Evolutionary conservation across 2,329 filamentous ascomycete genomes (phyloP).

Genomic region (Cytospora piceae): DNA sequence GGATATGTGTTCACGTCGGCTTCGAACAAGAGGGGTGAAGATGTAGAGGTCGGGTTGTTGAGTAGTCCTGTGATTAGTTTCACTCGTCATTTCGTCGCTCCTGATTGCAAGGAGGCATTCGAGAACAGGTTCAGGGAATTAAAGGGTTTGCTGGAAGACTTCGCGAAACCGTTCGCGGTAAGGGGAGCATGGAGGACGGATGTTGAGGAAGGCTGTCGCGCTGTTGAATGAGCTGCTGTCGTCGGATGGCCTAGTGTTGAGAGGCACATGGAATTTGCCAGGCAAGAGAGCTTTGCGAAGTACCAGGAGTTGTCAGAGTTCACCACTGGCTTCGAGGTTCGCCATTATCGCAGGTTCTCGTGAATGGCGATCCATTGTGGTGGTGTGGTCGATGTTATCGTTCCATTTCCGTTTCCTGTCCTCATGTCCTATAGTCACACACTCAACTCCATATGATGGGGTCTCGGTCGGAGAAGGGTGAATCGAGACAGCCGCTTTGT

Average conservation of each 20-base stretch:
- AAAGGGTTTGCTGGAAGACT: slow-evolving; percentile 39
- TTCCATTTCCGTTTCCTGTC: slow-evolving; percentile 35
- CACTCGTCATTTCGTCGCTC: slow-evolving; percentile 39
- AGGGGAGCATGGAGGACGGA: slow-evolving; percentile 50
- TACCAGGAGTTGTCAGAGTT: slow-evolving; percentile 35
- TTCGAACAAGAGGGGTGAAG: not conserved
- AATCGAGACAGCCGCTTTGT: slow-evolving; percentile 33
- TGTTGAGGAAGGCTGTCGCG: slow-evolving; percentile 36
- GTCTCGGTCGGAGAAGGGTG: not conserved
- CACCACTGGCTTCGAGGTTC: slow-evolving; percentile 35
- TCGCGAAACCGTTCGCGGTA: slow-evolving; percentile 39
- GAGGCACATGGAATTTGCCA: slow-evolving; percentile 39
- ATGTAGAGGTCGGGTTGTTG: slow-evolving; percentile 32
- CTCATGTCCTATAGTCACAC: slow-evolving; percentile 32
- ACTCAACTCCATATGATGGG: slow-evolving; percentile 1
- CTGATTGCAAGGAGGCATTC: slow-evolving; percentile 40
- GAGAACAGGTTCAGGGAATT: slow-evolving; percentile 40
- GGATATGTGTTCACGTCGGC: not conserved
- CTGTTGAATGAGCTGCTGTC: slow-evolving; percentile 47
- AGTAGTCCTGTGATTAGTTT: slow-evolving; percentile 45
- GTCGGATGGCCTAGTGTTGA: slow-evolving; percentile 44
- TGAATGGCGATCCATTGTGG: slow-evolving; percentile 28
- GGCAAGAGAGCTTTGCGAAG: slow-evolving; percentile 34
- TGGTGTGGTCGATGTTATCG: slow-evolving; percentile 24
- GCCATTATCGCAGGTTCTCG: slow-evolving; percentile 41